Conservation (phyloP, 805 yeast genomes). For the Sungouiella blattae region DNA sequence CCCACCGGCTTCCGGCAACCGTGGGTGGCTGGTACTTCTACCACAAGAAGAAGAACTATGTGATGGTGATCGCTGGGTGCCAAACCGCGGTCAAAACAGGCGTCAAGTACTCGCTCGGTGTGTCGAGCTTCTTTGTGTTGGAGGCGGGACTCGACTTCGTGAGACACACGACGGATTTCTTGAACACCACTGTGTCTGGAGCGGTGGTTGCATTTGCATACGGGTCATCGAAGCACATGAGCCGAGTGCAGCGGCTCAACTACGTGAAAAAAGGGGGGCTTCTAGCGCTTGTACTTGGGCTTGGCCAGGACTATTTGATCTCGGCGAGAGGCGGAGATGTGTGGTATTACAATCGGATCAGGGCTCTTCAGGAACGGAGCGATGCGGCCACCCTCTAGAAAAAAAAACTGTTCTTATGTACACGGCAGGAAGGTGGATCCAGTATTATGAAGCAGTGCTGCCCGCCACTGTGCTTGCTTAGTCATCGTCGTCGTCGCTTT, state of each 20-base stretch:
- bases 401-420: too few species aligned
- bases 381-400: too few species aligned
- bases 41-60: constrained; percentile 79
- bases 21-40: constrained; percentile 88
- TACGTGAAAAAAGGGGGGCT: constrained; percentile 50
- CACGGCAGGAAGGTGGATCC: too few species aligned
- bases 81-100: constrained; percentile 43
- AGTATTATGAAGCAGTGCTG: too few species aligned
- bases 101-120: constrained; percentile 35
- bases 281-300: constrained; percentile 60
- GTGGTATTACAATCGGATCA: too few species aligned
- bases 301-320: constrained; percentile 62
- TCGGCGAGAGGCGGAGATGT: constrained; percentile 56
- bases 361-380: too few species aligned
- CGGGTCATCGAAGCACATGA: constrained; percentile 44
- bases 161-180: constrained; percentile 52
- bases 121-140: constrained; percentile 50
- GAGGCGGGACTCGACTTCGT: constrained; percentile 59
- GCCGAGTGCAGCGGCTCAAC: constrained; percentile 37
- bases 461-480: too few species aligned
- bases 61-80: constrained; percentile 57
- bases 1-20: constrained; percentile 73
- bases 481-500: constrained; percentile 57
- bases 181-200: constrained; percentile 61
- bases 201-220: constrained; percentile 48